Evolutionary conservation across 2,329 filamentous ascomycete genomes (phyloP), one percentile per base, ranked within the genome.

Genomic region (Knufia petricola): DNA sequence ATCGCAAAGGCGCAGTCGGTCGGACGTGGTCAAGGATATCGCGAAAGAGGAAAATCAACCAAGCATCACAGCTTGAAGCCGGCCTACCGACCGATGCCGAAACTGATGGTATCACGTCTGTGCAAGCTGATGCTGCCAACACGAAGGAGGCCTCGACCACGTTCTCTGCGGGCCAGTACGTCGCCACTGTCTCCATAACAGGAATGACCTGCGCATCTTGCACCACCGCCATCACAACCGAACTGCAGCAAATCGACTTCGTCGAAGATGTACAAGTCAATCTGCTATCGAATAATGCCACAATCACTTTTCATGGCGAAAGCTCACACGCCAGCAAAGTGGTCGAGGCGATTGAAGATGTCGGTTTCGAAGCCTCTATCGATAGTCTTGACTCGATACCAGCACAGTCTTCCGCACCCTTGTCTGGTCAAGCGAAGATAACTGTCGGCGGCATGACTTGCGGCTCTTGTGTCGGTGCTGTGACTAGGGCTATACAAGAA

Each of bases 161-260:
- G 7, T 10, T 31, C 4, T 15, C 19, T 8, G 24, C 3, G 9
- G 8, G 21, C 21, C 15, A 44, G 13, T 55, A 55, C 44, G 43
- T 52, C 17, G 55, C 55, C 7, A 47, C 51, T 9, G 40, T 73
- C 13, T 67, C 80, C 17, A 73, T 88, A 34, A 78, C 74, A 23
- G 84, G 84, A 46, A 87, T 88, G 83, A 85, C 80, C 3, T 87
- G 84, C 61, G 78, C 79, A 12, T 75, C 81, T 10, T 88, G 84
- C 59, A 73, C 74, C 46, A 81, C 81, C 59, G 71, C 73, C 32
- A 77, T 87, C 55, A 80, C 75, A 10, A 66, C 74, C 4, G 75
- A 77, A 53, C 63, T 87, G 31, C 66, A 75, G 40, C 75, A 78
- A 52, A 64, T 73, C 19, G 70, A 76, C 3, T 82, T 76, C 69